Evolutionary conservation across 768 basidiomycete genomes (phyloP).

Genomic region (Pulveroboletus sp.): DNA sequence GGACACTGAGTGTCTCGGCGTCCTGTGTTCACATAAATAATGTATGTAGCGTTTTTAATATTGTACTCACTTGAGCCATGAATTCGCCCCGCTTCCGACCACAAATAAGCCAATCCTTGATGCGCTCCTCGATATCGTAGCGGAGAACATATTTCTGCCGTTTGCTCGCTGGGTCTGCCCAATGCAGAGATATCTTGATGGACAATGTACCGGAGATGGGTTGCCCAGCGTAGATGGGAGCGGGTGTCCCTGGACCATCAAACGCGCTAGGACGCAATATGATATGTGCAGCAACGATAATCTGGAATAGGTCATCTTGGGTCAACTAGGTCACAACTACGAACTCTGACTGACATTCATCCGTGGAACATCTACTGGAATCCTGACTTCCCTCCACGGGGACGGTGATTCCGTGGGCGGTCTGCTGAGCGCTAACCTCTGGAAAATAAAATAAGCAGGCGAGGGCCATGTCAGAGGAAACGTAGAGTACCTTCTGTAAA

Average conservation of each 20-base stretch:
- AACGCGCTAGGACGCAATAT: conserved; percentile 44
- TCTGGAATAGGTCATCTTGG: conserved; percentile 38
- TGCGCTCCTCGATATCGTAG: conserved; percentile 78
- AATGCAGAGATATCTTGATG: conserved; percentile 72
- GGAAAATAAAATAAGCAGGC: conserved; percentile 20
- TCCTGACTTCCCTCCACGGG: conserved; percentile 69
- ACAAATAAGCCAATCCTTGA: conserved; percentile 85
- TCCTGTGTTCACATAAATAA: conserved; percentile 42
- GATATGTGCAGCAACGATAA: conserved; percentile 58
- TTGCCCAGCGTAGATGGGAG: conserved; percentile 77
- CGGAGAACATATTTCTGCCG: conserved; percentile 51
- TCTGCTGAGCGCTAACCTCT: conserved; percentile 38
- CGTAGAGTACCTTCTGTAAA: conserved; percentile 31
- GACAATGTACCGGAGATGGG: conserved; percentile 66
- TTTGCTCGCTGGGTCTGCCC: conserved; percentile 51
- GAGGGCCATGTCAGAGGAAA: conserved; percentile 17
- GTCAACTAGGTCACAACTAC: background rate
- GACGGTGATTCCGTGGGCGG: conserved; percentile 31
- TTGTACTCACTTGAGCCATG: conserved; percentile 53
- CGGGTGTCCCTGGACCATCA: conserved; percentile 27
- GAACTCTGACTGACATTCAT: conserved; percentile 57
- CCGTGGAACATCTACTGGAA: conserved; percentile 81
- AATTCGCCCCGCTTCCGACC: conserved; percentile 87
- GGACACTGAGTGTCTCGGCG: conserved; percentile 50
- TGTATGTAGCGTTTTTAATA: background rate